Evolutionary conservation across 2,329 filamentous ascomycete species (phyloP).

Genomic region (Fusarium liriodendri): DNA sequence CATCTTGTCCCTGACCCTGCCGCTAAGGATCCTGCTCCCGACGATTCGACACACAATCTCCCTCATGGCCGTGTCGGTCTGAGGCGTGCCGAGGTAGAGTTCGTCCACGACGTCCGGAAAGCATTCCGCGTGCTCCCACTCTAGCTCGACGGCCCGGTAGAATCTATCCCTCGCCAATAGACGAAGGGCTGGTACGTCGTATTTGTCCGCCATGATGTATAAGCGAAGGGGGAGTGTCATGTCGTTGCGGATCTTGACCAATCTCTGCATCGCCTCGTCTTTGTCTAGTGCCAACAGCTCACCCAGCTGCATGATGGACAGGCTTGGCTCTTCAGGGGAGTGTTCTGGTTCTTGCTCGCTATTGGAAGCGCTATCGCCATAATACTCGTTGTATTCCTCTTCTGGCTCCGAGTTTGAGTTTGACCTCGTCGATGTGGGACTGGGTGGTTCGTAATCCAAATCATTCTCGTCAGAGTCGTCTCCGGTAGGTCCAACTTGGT

Average conservation of each 20-base stretch:
- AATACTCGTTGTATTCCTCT: conserved; percentile 28
- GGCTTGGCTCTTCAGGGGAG: background rate
- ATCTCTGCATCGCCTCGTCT: background rate
- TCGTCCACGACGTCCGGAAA: conserved; percentile 21
- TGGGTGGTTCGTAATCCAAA: background rate
- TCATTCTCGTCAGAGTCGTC: background rate
- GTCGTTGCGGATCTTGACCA: background rate
- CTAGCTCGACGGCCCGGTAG: background rate
- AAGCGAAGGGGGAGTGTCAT: background rate
- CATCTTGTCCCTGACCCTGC: background rate
- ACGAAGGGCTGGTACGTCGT: background rate
- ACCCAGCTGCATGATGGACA: background rate
- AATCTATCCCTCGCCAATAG: background rate
- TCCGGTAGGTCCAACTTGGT: background rate
- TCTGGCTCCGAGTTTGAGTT: background rate
- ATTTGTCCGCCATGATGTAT: conserved; percentile 2
- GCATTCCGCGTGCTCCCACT: background rate
- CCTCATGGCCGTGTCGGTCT: background rate
- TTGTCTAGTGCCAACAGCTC: background rate
- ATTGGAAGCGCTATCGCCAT: background rate
- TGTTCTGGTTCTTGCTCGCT: background rate
- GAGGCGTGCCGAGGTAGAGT: conserved; percentile 4
- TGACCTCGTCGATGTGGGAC: background rate
- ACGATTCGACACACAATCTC: background rate
- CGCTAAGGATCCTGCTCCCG: background rate